Conservation (phyloP, 306 rosid species). For the Cicer arietinum region DNA sequence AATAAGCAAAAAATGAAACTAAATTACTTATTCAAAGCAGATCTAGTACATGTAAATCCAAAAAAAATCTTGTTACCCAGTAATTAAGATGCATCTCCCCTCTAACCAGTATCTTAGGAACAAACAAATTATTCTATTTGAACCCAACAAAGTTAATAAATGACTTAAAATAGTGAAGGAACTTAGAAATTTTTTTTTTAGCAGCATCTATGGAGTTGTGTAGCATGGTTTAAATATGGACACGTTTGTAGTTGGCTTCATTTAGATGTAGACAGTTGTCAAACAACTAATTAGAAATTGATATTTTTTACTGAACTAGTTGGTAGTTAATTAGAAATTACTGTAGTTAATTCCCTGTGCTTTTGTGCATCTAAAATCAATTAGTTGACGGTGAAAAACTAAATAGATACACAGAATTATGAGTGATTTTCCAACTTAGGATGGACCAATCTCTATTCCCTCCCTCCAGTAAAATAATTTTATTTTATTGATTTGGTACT, state of each 20-base stretch:
- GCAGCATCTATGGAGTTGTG: conserved; percentile 13
- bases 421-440: conserved; percentile 34
- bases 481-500: neutral
- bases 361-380: conserved; percentile 26
- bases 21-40: conserved; percentile 11
- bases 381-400: conserved; percentile 29
- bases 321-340: neutral
- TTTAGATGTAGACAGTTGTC: conserved; percentile 36
- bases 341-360: neutral
- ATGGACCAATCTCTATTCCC: conserved; percentile 9
- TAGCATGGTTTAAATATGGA: conserved; percentile 13
- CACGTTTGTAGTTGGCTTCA: conserved; percentile 34
- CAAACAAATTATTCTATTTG: neutral
- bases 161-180: conserved; percentile 31
- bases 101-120: conserved; percentile 17
- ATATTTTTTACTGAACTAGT: too few relatives aligned
- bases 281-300: neutral
- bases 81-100: conserved; percentile 11
- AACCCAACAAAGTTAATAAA: conserved; percentile 14
- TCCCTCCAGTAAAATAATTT: conserved; percentile 3
- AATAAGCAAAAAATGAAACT: conserved; percentile 6
- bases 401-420: conserved; percentile 17
- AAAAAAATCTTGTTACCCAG: neutral
- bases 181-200: neutral
- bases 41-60: conserved; percentile 1